Percentiles rank a stretch among this genome's conserved stretches.
Conservation (phyloP, 2,329 filamentous ascomycete species). For the Microdochium nivale region DNA sequence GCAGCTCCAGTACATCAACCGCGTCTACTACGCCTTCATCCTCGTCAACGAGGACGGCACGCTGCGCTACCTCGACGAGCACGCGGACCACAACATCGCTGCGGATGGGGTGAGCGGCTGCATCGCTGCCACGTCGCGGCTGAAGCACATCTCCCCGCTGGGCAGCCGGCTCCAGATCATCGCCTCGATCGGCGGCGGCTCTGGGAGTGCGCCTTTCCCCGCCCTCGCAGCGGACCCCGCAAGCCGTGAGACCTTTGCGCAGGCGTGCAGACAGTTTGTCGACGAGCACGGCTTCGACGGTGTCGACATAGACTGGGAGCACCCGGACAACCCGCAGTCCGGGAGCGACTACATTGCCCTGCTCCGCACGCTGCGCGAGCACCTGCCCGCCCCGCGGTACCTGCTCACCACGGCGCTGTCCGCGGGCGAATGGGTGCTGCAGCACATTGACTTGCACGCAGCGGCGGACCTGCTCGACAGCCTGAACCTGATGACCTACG, state of each 20-base stretch:
- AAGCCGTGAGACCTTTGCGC: constrained; percentile 44
- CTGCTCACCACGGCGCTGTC: constrained; percentile 54
- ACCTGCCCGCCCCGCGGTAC: constrained; percentile 46
- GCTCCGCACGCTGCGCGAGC: constrained; percentile 42
- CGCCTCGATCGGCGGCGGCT: constrained; percentile 57
- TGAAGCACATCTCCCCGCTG: constrained; percentile 35
- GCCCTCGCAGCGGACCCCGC: constrained; percentile 39
- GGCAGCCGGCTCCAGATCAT: constrained; percentile 50
- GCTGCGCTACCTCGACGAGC: constrained; percentile 51
- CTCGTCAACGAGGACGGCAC: constrained; percentile 26
- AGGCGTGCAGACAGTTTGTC: constrained; percentile 43
- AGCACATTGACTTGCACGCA: constrained; percentile 46
- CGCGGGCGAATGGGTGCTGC: constrained; percentile 52
- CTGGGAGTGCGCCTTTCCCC: constrained; percentile 53
- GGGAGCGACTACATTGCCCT: constrained; percentile 50
- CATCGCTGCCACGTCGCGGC: constrained; percentile 46
- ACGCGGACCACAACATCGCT: constrained; percentile 51
- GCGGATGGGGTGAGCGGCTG: constrained; percentile 53
- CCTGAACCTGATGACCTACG: constrained; percentile 62
- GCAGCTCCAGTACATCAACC: constrained; percentile 43
- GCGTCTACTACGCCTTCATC: constrained; percentile 53
- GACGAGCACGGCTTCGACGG: constrained; percentile 52
- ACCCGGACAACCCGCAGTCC: constrained; percentile 43
- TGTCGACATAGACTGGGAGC: constrained; percentile 64
- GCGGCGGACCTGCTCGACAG: constrained; percentile 47